Evolutionary conservation across 148 eudicot species (phyloP), one percentile per base, ranked within the genome.

Genomic region (Suaeda aralocaspica): DNA sequence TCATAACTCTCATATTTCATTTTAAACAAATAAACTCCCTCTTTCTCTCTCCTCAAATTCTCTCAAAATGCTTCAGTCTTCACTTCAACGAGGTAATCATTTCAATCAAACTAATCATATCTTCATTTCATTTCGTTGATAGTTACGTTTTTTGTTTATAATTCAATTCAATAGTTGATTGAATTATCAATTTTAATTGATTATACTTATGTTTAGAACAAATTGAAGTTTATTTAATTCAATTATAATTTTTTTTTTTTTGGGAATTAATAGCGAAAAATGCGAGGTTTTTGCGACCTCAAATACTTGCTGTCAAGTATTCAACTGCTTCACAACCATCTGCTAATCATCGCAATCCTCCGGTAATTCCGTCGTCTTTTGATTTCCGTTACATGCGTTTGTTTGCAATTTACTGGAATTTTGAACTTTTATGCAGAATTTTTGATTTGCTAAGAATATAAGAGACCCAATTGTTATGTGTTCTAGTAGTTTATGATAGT

Each of bases 81-180:
- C 91, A 46, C 79, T 88, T 75, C 87, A 87, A 62, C 85, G 89
- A 83, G 96, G 96, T 91, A 77, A 67, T 6, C 1, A 6, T 44
- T 69, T 33, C 12, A 33, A 59, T 10, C 45, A 21, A 6, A 52
- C 22, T 52, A 1, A n/a, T 60, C 34, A 19, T 60, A 1, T 19
- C 13, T 8, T 33, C 6, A 1, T 60, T 39, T 3, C 2, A 12
- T 9, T 56, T 56, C 26, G 15, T 8, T 24, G 59, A 4, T 26
- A 10, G 9, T 9, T 24, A 26, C 3, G 31, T 31, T 56, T 56
- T 26, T 51, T 26, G 28, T 30, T 46, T 36, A 36, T 36, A 36
- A 3, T 39, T 25, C 61, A 41, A 31, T 26, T 56, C 24, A 59
- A 31, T 6, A 39, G 22, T 62, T 70, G 71, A 56, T 34, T 61